Base-by-base conservation (phyloP, 805 yeast genomes). In the Metschnikowia gelsemii region DNA sequence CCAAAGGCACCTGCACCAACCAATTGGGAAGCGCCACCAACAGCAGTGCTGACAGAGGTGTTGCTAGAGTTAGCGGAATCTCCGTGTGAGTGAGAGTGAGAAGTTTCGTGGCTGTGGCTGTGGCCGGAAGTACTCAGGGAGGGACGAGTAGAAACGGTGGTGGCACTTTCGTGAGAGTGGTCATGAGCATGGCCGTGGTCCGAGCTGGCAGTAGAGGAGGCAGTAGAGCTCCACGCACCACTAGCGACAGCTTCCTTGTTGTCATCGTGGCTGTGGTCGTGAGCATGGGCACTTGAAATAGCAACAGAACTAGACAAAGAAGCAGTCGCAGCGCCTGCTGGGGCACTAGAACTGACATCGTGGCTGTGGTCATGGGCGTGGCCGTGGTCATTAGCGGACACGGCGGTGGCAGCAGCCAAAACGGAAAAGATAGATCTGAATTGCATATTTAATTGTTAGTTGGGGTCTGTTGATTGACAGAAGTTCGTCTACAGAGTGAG, bases 391-490 rank as follows among this genome's bases (percentile, higher is more conserved):
- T 35, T 27, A 18, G 38, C 38, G n/a, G 31, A 11, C 12, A 25
- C 30, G 24, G 31, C 31, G 24, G 38, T 18, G 11, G 24, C 31
- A 12, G 31, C 31, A 13, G 38, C 38, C 7, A 35, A 35, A 18
- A 24, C 23, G 8, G 18, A 24, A 13, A 26, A 12, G 24, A 26
- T n/a, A 13, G 38, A 13, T n/a, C 16, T 24, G 31, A 23, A 26
- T 19, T 35, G 31, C 38, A 35, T 35, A 6, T 21, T 32, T 16
- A 27, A n/a, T 26, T 4, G 8, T 26, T 8, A 9, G 4, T 26
- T 26, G 12, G 12, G 12, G 9, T 23, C 26, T 23, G 4, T 23
- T 23, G 25, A 11, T 23, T 23, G n/a, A 11, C 12, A n/a, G 26
- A n/a, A n/a, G n/a, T n/a, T n/a, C n/a, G n/a, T n/a, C n/a, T n/a